Conservation (phyloP, 805 yeast genomes). For the Priceomyces carsonii region DNA sequence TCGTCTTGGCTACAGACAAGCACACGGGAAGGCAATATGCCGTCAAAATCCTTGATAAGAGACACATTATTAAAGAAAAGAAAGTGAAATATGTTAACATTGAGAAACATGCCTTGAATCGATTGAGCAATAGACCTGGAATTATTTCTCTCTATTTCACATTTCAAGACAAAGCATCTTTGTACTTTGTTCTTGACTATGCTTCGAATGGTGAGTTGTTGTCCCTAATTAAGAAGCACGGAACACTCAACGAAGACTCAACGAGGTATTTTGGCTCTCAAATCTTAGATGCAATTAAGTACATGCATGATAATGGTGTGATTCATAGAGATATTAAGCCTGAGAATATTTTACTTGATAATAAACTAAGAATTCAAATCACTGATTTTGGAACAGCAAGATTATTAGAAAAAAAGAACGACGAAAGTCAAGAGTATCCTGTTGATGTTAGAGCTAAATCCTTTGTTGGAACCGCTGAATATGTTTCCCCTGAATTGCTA, state of each 20-base stretch:
- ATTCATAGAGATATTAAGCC: conserved; percentile 84
- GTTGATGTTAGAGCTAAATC: conserved; percentile 70
- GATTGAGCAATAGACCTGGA: conserved; percentile 62
- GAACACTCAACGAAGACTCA: conserved; percentile 71
- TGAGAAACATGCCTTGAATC: conserved; percentile 76
- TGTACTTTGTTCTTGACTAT: conserved; percentile 75
- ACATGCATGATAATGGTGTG: conserved; percentile 73
- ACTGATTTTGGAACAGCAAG: conserved; percentile 89
- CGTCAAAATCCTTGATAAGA: conserved; percentile 71
- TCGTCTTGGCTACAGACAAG: conserved; percentile 49
- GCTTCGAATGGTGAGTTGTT: conserved; percentile 80
- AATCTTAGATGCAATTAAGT: conserved; percentile 68
- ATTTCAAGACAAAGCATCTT: conserved; percentile 72
- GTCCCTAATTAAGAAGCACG: conserved; percentile 63
- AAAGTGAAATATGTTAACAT: conserved; percentile 83
- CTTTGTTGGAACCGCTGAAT: conserved; percentile 85
- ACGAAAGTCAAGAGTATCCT: conserved; percentile 56
- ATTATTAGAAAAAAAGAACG: conserved; percentile 54
- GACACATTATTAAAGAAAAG: conserved; percentile 77
- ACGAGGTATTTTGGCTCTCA: conserved; percentile 72
- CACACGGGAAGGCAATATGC: conserved; percentile 63
- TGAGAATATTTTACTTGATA: conserved; percentile 71
- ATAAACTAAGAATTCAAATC: conserved; percentile 59
- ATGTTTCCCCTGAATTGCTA: conserved; percentile 77
- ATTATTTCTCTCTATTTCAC: conserved; percentile 72